Percentiles rank a stretch among this genome's conserved stretches.
Conservation (phyloP, 129 eudicot genomes). For the Pseudognaphalium luteoalbum region DNA sequence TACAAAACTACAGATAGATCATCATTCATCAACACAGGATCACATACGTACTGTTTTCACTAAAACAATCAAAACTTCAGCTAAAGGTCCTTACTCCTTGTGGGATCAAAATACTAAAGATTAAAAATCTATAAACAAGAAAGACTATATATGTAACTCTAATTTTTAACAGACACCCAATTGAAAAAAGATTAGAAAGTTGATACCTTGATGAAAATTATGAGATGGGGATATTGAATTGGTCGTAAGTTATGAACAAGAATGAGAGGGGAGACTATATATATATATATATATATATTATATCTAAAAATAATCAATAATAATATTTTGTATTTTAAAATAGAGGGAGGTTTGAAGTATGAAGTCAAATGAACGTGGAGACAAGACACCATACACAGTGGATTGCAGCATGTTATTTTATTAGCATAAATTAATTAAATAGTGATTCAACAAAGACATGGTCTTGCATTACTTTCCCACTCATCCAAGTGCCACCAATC, state of each 20-base stretch:
- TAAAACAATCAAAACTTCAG: not conserved
- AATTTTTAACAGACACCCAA: not conserved
- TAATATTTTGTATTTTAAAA: not conserved
- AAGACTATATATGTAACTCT: not conserved
- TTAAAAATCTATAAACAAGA: conserved; percentile 8
- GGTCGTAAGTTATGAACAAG: not conserved
- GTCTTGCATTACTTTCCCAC: conserved; percentile 17
- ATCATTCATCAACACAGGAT: not conserved
- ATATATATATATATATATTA: not conserved
- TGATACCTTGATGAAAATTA: conserved; percentile 28
- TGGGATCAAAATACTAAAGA: conserved; percentile 11
- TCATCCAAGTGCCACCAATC: conserved; percentile 1
- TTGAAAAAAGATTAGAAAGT: not conserved
- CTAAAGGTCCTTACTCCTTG: not conserved
- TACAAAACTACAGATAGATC: not conserved
- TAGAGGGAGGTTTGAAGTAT: conserved; percentile 10
- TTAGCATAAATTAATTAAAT: not conserved
- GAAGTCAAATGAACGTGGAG: conserved; percentile 43
- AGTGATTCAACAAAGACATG: not conserved
- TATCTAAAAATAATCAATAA: too few relatives aligned
- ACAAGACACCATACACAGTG: conserved; percentile 24
- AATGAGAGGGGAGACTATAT: not conserved
- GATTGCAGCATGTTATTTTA: not conserved
- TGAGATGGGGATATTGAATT: conserved; percentile 9
- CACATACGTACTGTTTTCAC: not conserved